Base-by-base conservation (phyloP, 306 rosid genomes). In the Vachellia pachyceras region DNA sequence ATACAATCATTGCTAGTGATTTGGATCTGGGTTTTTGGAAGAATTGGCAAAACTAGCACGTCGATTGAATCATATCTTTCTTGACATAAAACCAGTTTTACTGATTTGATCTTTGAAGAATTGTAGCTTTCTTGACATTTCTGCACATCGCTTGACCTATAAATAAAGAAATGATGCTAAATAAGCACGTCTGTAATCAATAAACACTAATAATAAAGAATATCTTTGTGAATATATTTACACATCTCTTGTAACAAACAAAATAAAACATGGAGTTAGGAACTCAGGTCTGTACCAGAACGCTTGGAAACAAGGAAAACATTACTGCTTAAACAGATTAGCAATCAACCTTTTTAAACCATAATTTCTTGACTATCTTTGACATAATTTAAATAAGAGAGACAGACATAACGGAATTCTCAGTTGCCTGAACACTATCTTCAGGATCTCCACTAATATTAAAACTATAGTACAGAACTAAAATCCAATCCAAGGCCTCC, bases 401-500 rank as follows among this genome's bases (percentile, higher is more conserved):
- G 50, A 29, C 44, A 71, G 75, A 69, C 17, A 74, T 15, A 70
- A 50, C 58, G 72, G 81, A 69, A 72, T 80, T 85, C 83, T 79
- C 89, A 15, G 69, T 37, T 22, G 85, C 77, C 73, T 80, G 80
- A 76, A 81, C 14, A 41, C 63, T 83, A 80, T 87, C 92, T 85
- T 81, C 88, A 77, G 81, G 52, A 74, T 72, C 80, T 85, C 73
- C 92, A 80, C 69, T 70, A 61, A n/a, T n/a, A n/a, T n/a, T n/a
- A n/a, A n/a, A n/a, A n/a, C n/a, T n/a, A n/a, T n/a, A n/a, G n/a
- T n/a, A n/a, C n/a, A n/a, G n/a, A n/a, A n/a, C n/a, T n/a, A n/a
- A 83, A 95, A 95, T 83, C 99, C 99, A 82, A 95, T 92, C 99
- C 99, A 95, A 79, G 99, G 98, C 86, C 97, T 88, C 84, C 83